Evolutionary conservation across 2,329 filamentous ascomycete species (phyloP), one percentile per base, ranked within the genome.

Genomic region (Coleophoma crateriformis): DNA sequence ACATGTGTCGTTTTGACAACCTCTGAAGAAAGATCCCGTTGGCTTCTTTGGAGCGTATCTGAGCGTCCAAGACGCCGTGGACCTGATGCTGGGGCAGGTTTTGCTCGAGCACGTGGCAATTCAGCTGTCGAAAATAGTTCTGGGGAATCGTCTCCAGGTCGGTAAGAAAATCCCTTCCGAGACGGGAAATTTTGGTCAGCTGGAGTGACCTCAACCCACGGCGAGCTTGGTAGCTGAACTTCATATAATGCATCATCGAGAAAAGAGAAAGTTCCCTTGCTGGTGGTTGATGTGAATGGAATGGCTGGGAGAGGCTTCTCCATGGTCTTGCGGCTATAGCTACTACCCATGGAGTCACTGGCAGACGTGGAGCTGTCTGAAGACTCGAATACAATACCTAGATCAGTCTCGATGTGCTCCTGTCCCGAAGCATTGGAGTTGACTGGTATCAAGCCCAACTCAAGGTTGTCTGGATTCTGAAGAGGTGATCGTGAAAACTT

Each of bases 51-150:
- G 43, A 17, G 22, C 39, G 15, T 41, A 47, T 40, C 43, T 27
- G 41, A 17, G 15, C 41, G 6, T 14, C 17, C 7, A 38, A 22
- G 17, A 22, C 33, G 27, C 17, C 15, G 15, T 45, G 32, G 32
- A 12, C 7, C 14, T 51, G 33, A 4, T 51, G 40, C 20, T 53
- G 45, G 20, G 49, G 41, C 13, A 51, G 14, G 50, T 22, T 50
- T 50, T 15, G 33, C 32, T 14, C 33, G 27, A 7, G 14, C 38
- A 11, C 33, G 17, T 38, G 45, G 19, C 33, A 34, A 19, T n/a
- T 38, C 45, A 14, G 8, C 33, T 22, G 33, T 37, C 13, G 40
- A 34, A 40, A 37, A 44, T 15, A 32, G 8, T 34, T 42, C 33
- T 12, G 41, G 42, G 6, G 15, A n/a, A 13, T 50, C 44, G 38